Percentiles rank a stretch among this genome's conserved stretches.
Conservation (phyloP, 1,139 yeast genomes). For the Scheffersomyces titani region DNA sequence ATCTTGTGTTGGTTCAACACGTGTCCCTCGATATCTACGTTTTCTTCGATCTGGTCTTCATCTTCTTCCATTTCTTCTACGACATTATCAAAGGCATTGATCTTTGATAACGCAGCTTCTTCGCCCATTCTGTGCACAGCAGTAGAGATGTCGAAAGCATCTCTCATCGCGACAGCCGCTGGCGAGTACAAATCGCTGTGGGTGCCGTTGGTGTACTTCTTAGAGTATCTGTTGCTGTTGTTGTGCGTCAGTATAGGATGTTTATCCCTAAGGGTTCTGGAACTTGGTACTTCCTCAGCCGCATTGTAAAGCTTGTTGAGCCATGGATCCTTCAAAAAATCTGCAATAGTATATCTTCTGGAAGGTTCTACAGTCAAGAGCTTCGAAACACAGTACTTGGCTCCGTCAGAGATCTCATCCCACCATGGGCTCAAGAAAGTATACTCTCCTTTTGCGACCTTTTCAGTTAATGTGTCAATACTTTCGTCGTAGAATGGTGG, state of each 20-base stretch:
- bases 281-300: not conserved
- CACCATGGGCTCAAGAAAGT: constrained; percentile 64
- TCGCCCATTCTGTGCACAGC: constrained; percentile 94
- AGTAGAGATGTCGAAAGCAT: constrained; percentile 91
- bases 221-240: constrained; percentile 20
- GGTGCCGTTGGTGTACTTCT: constrained; percentile 19
- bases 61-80: constrained; percentile 39
- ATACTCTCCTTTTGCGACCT: constrained; percentile 60
- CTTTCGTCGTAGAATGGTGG: constrained; percentile 65
- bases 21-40: constrained; percentile 14
- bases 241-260: constrained; percentile 30
- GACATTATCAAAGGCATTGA: constrained; percentile 21
- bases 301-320: constrained; percentile 30
- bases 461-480: constrained; percentile 55
- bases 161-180: constrained; percentile 88
- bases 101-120: constrained; percentile 59
- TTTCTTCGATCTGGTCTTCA: constrained; percentile 34
- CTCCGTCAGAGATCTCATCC: constrained; percentile 58
- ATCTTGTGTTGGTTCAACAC: constrained; percentile 15
- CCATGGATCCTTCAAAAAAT: constrained; percentile 88
- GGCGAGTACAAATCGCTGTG: constrained; percentile 60
- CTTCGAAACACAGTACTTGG: constrained; percentile 67
- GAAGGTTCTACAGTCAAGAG: constrained; percentile 82
- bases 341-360: constrained; percentile 73
- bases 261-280: constrained; percentile 4